Conservation (phyloP, 2,329 filamentous ascomycete genomes). For the Arthrobotrys sinensis region DNA sequence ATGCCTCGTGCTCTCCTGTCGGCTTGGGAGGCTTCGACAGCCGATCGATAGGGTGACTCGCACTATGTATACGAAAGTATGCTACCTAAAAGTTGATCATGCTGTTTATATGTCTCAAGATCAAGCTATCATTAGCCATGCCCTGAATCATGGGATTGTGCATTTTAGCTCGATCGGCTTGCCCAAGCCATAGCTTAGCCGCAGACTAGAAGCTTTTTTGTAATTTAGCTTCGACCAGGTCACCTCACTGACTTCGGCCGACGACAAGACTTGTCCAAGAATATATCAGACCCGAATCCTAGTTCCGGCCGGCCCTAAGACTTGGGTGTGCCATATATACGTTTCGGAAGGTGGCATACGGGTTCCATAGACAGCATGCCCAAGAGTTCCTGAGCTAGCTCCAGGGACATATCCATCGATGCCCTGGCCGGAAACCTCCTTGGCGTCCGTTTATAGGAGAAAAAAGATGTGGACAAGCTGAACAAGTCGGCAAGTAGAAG, state of each 20-base stretch:
- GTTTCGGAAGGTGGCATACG: conserved; percentile 23
- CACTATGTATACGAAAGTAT: not conserved
- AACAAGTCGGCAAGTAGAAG: conserved; percentile 9
- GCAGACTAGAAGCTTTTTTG: conserved; percentile 17
- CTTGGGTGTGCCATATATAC: not conserved
- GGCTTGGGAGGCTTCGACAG: not conserved
- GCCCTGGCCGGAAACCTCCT: conserved; percentile 3
- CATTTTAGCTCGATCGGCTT: conserved; percentile 1
- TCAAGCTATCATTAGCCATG: conserved; percentile 20
- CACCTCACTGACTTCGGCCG: conserved; percentile 19
- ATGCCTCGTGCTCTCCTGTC: conserved; percentile 14
- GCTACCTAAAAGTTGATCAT: conserved; percentile 23
- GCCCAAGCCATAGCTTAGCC: conserved; percentile 31
- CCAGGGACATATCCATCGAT: conserved; percentile 30
- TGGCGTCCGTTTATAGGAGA: not conserved
- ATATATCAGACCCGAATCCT: not conserved
- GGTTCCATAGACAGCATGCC: conserved; percentile 29
- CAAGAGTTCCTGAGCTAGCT: conserved; percentile 40
- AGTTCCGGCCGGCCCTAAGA: not conserved
- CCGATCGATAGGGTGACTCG: conserved; percentile 1
- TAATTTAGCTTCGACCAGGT: conserved; percentile 4
- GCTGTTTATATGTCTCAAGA: conserved; percentile 27
- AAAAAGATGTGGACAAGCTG: not conserved
- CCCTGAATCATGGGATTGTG: conserved; percentile 15
- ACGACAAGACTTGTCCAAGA: conserved; percentile 10